Conservation (phyloP, 106 monocot genomes). For the Dendrobium chrysotoxum region DNA sequence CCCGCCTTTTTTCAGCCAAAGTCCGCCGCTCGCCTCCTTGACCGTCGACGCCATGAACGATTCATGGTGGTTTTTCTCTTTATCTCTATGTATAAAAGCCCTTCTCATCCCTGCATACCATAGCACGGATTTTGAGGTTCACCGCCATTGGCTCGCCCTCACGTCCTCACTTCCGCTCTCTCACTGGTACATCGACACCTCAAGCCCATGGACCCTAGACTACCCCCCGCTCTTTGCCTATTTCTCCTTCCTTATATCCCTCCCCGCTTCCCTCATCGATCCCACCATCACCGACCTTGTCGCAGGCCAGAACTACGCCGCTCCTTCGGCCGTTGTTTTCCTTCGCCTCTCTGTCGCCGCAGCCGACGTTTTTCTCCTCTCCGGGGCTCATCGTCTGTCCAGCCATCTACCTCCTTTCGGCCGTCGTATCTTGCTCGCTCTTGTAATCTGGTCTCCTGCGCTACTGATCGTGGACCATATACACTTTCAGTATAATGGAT, state of each 20-base stretch:
- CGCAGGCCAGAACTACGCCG: constrained; percentile 7
- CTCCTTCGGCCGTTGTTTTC: constrained; percentile 47
- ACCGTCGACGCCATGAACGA: constrained; percentile 8
- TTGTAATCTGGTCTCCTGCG: constrained; percentile 67
- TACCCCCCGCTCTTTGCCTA: constrained; percentile 96
- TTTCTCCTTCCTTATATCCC: constrained; percentile 73
- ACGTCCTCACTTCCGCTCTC: constrained; percentile 69
- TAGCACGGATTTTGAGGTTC: constrained; percentile 88
- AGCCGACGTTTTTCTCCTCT: constrained; percentile 52
- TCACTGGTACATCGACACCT: constrained; percentile 71
- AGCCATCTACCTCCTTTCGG: neutral
- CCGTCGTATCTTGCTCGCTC: constrained; percentile 11
- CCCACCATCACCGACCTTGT: constrained; percentile 34
- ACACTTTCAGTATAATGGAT: constrained; percentile 96
- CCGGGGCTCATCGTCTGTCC: constrained; percentile 30
- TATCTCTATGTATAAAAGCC: constrained; percentile 63
- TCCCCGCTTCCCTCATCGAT: constrained; percentile 42
- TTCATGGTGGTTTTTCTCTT: constrained; percentile 31
- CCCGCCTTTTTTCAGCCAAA: neutral
- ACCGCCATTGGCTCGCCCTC: constrained; percentile 88
- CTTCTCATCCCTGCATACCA: constrained; percentile 71
- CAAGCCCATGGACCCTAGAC: constrained; percentile 80
- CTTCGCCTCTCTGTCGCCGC: constrained; percentile 45
- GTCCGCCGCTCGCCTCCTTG: neutral
- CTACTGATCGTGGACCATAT: constrained; percentile 84